Conservation (phyloP, 192 early-diverging fungal genomes). For the Chytriomyces sp. region DNA sequence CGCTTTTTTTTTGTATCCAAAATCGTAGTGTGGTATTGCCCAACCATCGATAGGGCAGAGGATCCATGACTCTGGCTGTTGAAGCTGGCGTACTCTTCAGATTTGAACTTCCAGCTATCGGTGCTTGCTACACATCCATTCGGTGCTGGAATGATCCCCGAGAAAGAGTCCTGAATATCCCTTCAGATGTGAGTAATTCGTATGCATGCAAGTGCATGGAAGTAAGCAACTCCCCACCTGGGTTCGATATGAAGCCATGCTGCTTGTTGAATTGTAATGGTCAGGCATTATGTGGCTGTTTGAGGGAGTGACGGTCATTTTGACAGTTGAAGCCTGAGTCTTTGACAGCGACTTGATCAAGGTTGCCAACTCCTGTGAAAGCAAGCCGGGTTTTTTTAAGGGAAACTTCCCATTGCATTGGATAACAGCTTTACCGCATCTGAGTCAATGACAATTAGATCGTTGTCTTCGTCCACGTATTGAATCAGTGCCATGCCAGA, state of each 20-base stretch:
- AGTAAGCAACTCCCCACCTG: neutral
- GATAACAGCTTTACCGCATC: conserved; percentile 6
- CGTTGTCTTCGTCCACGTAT: conserved; percentile 24
- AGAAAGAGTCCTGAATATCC: conserved; percentile 14
- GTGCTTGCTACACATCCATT: neutral
- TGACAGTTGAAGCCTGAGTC: neutral
- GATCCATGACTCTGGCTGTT: neutral
- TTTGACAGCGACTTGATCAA: conserved; percentile 10
- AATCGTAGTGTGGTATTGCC: neutral
- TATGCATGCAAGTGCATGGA: neutral
- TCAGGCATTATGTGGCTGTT: neutral
- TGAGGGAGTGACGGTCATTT: conserved; percentile 1
- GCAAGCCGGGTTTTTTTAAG: neutral
- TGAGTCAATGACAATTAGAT: conserved; percentile 17
- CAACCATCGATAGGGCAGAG: neutral
- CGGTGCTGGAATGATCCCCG: conserved; percentile 17
- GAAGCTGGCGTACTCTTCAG: neutral
- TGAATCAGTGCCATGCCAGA: neutral
- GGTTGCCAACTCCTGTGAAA: conserved; percentile 6
- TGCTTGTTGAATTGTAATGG: conserved; percentile 10
- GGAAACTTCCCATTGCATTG: neutral
- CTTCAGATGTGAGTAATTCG: neutral
- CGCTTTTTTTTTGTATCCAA: neutral
- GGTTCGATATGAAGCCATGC: conserved; percentile 25
- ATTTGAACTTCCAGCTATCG: conserved; percentile 19